These are phyloP conservation scores for Diospyros lotus DNA, from an alignment of 148 eudicot genomes.

Conservation along the genomic window DNA sequence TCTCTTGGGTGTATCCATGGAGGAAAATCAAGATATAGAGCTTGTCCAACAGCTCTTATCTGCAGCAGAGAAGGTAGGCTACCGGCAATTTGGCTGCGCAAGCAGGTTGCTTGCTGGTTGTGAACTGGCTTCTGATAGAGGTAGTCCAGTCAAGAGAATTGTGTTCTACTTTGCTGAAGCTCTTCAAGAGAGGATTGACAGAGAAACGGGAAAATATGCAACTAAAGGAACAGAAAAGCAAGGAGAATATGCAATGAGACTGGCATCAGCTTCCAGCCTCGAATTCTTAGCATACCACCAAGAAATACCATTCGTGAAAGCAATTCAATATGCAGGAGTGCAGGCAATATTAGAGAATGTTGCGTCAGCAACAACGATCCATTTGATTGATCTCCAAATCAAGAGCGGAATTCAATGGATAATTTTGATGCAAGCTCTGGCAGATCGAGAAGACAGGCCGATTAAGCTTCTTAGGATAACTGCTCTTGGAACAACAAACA, in stretches of 20 bases:
- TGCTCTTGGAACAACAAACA: constrained; percentile 21
- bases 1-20: constrained; percentile 1
- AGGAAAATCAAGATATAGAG: constrained; percentile 14
- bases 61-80: constrained; percentile 20
- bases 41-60: constrained; percentile 17
- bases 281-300: constrained; percentile 12
- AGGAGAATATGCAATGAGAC: constrained; percentile 6
- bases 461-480: constrained; percentile 28
- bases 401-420: constrained; percentile 24
- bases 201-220: constrained; percentile 20
- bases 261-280: background rate
- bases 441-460: constrained; percentile 1
- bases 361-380: constrained; percentile 18
- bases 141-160: constrained; percentile 24
- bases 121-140: constrained; percentile 1
- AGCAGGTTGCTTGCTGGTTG: constrained; percentile 14
- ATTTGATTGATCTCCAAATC: constrained; percentile 31
- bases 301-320: constrained; percentile 13
- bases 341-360: constrained; percentile 30
- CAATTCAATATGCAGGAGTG: constrained; percentile 17
- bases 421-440: constrained; percentile 27
- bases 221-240: background rate
- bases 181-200: constrained; percentile 23
- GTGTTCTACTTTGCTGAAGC: constrained; percentile 24
- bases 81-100: constrained; percentile 20